These are phyloP conservation scores for Golubevia sp. DNA, from an alignment of 1,284 basidiomycete species.

Conservation along the genomic window DNA sequence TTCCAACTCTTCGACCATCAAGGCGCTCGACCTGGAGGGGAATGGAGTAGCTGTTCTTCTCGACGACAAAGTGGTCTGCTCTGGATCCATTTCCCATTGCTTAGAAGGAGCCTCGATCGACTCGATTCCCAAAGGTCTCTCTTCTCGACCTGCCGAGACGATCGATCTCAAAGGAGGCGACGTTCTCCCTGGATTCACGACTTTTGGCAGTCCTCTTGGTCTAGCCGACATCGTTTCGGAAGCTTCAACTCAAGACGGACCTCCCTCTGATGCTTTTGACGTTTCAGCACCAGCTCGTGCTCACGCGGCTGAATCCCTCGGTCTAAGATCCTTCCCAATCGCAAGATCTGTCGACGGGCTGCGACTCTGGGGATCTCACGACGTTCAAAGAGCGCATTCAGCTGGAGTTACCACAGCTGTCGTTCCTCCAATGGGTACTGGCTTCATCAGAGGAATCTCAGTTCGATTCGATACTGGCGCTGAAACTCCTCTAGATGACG, in stretches of 20 bases:
- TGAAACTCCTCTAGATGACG: slow-evolving; percentile 12
- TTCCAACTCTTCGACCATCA: neutral
- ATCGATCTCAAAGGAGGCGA: slow-evolving; percentile 5
- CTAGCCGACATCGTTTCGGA: slow-evolving; percentile 44
- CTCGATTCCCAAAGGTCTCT: neutral
- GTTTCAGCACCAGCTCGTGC: neutral
- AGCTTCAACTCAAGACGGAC: slow-evolving; percentile 28
- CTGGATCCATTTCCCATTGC: slow-evolving; percentile 15
- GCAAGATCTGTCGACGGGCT: slow-evolving; percentile 39
- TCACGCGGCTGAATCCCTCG: neutral
- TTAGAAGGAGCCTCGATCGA: neutral
- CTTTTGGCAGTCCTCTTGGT: slow-evolving; percentile 40
- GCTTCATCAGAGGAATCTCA: slow-evolving; percentile 34
- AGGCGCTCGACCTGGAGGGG: neutral
- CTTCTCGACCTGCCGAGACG: neutral
- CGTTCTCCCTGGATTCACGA: slow-evolving; percentile 26
- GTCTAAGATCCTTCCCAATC: slow-evolving; percentile 13
- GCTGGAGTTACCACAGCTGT: slow-evolving; percentile 34
- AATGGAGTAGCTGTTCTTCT: slow-evolving; percentile 17
- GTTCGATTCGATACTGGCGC: slow-evolving; percentile 42
- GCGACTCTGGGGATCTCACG: slow-evolving; percentile 34
- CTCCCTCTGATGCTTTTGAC: slow-evolving; percentile 13
- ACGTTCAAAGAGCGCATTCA: slow-evolving; percentile 39
- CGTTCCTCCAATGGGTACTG: slow-evolving; percentile 23
- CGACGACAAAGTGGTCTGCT: slow-evolving; percentile 22